Base-by-base conservation (phyloP, 371 early-diverging fungal species). In the Mortierella polycephala region DNA sequence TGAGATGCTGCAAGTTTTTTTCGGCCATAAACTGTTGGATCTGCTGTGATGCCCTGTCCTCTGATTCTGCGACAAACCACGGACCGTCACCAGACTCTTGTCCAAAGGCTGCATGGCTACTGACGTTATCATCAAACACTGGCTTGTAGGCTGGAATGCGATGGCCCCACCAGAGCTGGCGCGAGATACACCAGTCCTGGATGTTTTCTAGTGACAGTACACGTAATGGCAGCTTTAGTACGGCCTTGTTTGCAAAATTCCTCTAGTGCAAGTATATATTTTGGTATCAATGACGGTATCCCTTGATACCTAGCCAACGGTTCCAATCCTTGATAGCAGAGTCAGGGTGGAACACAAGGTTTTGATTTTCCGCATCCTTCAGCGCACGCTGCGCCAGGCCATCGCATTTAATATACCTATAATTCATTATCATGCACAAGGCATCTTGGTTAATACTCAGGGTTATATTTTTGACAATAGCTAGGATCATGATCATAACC, bases 161-260 rank as follows among this genome's bases (percentile, higher is more conserved):
- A 77, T 99, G 99, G 16, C 99, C 99, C 99, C 99, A 99, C 99
- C 99, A 99, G 55, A 99, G 83, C 83, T 99, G 99, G 54, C 99
- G 89, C 11, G 98, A 98, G 44, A 98, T 92, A 69, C 98, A 99
- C 99, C 99, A 99, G 83, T 99, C 99, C 75, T 96, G 93, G 55
- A 94, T 94, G 70, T 95, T 95, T 61, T 93, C 93, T 83, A 30
- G 30, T 30, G 30, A 30, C 30, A 30, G 30, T 4, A 30, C 30
- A 30, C 4, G 30, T 30, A 30, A 30, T 30, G 30, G 4, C 30
- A 30, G 30, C 30, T 30, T 30, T 30, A 30, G 30, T 30, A 30
- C 4, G 4, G 30, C 30, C 30, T 30, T 30, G 30, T 30, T 30
- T 30, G 30, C 30, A 30, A 30, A 30, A 30, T 4, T 4, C 30